Conservation (phyloP, 768 basidiomycete species). For the Suillus lakei region DNA sequence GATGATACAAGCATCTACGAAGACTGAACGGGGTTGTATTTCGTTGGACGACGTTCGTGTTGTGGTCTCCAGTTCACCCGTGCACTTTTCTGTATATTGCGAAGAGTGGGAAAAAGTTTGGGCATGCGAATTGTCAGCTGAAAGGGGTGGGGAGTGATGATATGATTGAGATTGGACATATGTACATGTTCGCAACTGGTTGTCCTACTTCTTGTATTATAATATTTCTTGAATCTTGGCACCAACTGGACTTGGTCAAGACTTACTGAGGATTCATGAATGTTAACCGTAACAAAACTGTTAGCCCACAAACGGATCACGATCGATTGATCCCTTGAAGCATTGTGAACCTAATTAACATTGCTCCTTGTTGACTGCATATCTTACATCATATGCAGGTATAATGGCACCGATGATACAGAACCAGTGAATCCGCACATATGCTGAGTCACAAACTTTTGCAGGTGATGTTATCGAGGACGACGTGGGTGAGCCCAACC, state of each 20-base stretch:
- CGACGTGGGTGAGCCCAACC: background rate
- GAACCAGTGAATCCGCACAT: background rate
- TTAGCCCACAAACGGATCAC: too few relatives aligned
- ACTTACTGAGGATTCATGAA: background rate
- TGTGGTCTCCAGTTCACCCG: too few relatives aligned
- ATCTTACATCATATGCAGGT: too few relatives aligned
- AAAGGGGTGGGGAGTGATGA: background rate
- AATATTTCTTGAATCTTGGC: background rate
- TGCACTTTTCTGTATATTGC: background rate
- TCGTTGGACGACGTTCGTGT: background rate
- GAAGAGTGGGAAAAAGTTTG: background rate
- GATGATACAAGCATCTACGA: background rate
- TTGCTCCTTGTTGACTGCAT: too few relatives aligned
- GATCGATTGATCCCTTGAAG: too few relatives aligned
- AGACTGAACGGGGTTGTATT: background rate
- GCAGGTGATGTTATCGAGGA: background rate
- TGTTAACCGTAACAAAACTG: background rate
- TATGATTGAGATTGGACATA: background rate
- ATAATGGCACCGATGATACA: background rate
- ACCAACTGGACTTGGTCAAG: background rate
- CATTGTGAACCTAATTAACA: too few relatives aligned
- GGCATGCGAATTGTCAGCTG: background rate
- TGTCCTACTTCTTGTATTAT: background rate
- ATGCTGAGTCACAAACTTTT: background rate
- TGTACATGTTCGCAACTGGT: background rate